These are phyloP conservation scores for Closterium sp. DNA, from an alignment of 139 green algal species.

Conservation along the genomic window DNA sequence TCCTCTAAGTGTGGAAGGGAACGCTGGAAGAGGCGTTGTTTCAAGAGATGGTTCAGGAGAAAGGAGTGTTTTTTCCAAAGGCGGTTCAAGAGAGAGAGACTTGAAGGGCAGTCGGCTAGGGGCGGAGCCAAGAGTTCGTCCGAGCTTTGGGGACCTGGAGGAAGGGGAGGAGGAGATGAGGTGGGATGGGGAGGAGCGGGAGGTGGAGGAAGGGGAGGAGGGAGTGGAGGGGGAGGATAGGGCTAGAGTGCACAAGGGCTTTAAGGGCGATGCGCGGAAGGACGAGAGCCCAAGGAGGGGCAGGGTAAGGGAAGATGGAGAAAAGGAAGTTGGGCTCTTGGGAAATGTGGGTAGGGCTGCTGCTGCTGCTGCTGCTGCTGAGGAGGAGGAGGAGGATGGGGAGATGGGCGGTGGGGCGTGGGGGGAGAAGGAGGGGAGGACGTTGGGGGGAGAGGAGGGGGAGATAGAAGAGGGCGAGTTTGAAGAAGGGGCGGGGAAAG, in stretches of 20 bases:
- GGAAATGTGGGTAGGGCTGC: background rate
- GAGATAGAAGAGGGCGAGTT: background rate
- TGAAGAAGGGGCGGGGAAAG: background rate
- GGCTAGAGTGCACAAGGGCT: background rate
- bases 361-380: background rate
- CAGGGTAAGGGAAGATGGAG: background rate
- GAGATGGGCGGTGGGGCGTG: background rate
- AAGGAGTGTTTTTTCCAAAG: background rate
- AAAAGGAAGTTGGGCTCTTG: no score
- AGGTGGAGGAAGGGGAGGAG: background rate
- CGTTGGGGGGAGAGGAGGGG: background rate
- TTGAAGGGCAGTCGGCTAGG: background rate
- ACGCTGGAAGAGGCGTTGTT: background rate
- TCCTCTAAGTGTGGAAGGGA: background rate
- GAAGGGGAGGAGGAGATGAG: background rate
- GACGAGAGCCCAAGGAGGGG: no score
- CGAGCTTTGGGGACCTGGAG: background rate
- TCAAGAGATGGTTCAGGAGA: background rate
- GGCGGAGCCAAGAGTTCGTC: background rate
- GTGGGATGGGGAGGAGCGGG: background rate
- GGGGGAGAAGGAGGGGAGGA: background rate
- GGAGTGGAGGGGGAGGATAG: background rate
- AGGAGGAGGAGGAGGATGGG: background rate
- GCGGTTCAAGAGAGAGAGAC: background rate
- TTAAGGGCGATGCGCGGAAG: background rate